Conservation (phyloP, 1,284 basidiomycete species). For the Marasmius fiardii region DNA sequence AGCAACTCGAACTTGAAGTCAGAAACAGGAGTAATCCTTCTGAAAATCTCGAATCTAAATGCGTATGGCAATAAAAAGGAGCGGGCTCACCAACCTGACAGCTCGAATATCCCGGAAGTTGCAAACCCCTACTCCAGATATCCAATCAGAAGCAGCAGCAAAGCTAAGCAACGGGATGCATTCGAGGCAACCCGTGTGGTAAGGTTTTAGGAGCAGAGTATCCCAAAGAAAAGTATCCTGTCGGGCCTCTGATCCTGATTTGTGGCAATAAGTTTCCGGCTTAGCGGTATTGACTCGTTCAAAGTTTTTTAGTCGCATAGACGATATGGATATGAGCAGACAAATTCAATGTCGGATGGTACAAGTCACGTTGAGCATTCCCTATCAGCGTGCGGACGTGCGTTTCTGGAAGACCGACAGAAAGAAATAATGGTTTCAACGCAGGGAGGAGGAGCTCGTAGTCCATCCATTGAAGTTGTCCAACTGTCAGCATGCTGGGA, state of each 20-base stretch:
- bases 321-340: slow-evolving; percentile 56
- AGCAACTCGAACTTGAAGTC: no score
- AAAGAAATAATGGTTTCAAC: slow-evolving; percentile 54
- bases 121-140: no score
- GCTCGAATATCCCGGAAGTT: no score
- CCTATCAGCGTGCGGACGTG: slow-evolving; percentile 51
- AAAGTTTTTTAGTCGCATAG: slow-evolving; percentile 44
- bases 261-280: not conserved
- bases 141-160: no score
- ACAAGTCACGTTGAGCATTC: slow-evolving; percentile 62
- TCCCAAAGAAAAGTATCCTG: no score
- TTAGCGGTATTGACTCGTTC: not conserved
- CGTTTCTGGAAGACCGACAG: slow-evolving; percentile 45
- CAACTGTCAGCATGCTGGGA: slow-evolving; percentile 46
- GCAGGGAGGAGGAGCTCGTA: slow-evolving; percentile 62
- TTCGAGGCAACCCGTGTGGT: no score
- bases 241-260: not conserved
- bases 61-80: no score
- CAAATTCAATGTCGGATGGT: slow-evolving; percentile 49
- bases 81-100: no score
- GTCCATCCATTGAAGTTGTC: slow-evolving; percentile 68
- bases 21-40: no score
- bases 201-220: no score
- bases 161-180: no score
- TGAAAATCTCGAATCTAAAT: no score